Base-by-base conservation (phyloP, 2,329 filamentous ascomycete species). In the Helicocarpus griseus region DNA sequence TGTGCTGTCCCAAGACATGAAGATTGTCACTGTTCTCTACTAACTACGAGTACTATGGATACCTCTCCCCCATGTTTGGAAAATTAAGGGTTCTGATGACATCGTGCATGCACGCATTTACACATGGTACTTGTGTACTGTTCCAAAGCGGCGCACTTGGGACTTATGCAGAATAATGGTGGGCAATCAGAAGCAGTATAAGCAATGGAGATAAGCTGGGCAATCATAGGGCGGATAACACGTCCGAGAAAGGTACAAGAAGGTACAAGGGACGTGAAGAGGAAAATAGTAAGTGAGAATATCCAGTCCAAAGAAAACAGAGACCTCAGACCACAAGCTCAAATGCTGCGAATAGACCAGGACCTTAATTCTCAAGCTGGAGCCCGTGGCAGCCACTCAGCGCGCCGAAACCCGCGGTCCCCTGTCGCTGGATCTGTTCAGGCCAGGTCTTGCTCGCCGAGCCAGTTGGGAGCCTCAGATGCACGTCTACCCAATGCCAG, bases 401-500 rank as follows among this genome's bases (percentile, higher is more conserved):
- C 36, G n/a, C 29, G 22, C 33, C 22, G 24, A 35, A n/a, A 7
- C 35, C 47, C 35, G 24, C 9, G n/a, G 35, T 36, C 17, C 46
- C 46, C 35, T 26, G 33, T 24, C 28, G 31, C 35, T 38, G 46
- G 46, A 33, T 49, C 26, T 39, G 21, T 21, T 49, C 36, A 40
- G 35, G 36, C 28, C 47, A 49, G 35, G 36, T 41, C 17, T 33
- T 24, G 39, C 26, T 13, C 9, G 11, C 26, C 38, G 21, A 36
- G 39, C 31, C 24, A 39, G 29, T 44, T 22, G 24, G 14, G 11
- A 50, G 48, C 45, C 29, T 41, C 40, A 54, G 52, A 50, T 54
- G 56, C 56, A 58, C 36, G 56, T 55, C 33, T 58, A 55, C 56
- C 56, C 56, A 58, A 58, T 51, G 41, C 44, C 49, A 58, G 58